Evolutionary conservation across 2,329 filamentous ascomycete species (phyloP), one percentile per base, ranked within the genome.

Genomic region (Coniochaeta sp.): DNA sequence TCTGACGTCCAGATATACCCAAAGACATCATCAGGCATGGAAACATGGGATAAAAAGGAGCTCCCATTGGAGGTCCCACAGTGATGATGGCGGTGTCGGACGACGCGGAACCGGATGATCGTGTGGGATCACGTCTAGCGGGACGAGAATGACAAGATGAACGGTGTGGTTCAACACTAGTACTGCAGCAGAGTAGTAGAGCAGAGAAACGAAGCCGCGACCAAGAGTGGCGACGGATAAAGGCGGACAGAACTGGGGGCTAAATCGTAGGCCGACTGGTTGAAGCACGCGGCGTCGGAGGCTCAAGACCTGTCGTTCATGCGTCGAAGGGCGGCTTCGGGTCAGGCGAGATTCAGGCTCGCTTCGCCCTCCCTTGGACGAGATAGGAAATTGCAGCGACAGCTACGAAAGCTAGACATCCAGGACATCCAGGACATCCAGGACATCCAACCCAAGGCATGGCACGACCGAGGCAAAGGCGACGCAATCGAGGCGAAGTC

Each of bases 131-230:
- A 12, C n/a, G 14, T 44, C 40, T 8, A 47, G n/a, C 32, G 50
- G 50, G 26, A 55, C 50, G 50, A 34, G 50, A 34, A 55, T n/a
- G 16, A 30, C 30, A n/a, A 30, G 24, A 55, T 26, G 24, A 57
- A 34, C 22, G 17, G 28, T 22, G 38, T 47, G 17, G 56, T 47
- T 40, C 26, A 9, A 47, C 4, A 22, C n/a, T n/a, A n/a, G n/a
- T n/a, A n/a, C n/a, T n/a, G n/a, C n/a, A n/a, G 26, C 26, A 58
- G 24, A 44, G 57, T 28, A 47, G 3, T 7, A 42, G 40, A 42
- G 30, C 19, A n/a, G 64, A 65, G 62, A 62, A 65, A 66, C 65
- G 64, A 63, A 52, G 26, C 3, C 12, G 17, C 65, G 65, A 8
- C 62, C 62, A 63, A 70, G 62, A 62, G n/a, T 59, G 59, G 52